Conservation (phyloP, 1,284 basidiomycete species). For the Moesziomyces sp. region DNA sequence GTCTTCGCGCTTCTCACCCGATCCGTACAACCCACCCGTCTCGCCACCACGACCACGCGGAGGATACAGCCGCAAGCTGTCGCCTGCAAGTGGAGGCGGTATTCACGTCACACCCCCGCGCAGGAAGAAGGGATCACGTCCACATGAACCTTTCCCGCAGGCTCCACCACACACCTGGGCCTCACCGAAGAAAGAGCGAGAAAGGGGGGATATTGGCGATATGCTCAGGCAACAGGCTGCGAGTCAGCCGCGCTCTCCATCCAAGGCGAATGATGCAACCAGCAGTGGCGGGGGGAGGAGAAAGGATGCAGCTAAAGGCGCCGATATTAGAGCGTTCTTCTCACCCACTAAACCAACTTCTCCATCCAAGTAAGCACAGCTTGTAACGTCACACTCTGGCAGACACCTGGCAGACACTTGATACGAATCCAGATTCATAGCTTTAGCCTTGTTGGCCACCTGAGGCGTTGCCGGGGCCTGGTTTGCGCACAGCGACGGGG, state of each 20-base stretch:
- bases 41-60: constrained; percentile 45
- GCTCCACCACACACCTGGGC: constrained; percentile 35
- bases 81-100: constrained; percentile 33
- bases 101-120: constrained; percentile 31
- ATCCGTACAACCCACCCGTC: constrained; percentile 53
- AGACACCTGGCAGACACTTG: not conserved
- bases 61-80: constrained; percentile 38
- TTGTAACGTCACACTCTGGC: not conserved
- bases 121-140: constrained; percentile 20
- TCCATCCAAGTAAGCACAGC: not conserved
- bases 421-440: not conserved
- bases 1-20: constrained; percentile 47
- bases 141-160: constrained; percentile 33
- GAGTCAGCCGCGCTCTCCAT: no score
- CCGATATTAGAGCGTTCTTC: constrained; percentile 39
- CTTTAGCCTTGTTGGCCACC: not conserved
- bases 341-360: constrained; percentile 21
- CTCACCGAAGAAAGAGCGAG: constrained; percentile 3
- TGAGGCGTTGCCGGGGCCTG: not conserved
- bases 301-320: not conserved
- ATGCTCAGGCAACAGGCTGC: constrained; percentile 19
- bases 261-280: not conserved
- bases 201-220: constrained; percentile 20
- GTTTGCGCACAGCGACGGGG: constrained; percentile 14
- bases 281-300: constrained; percentile 4